Conservation (phyloP, 768 basidiomycete genomes). For the Auricularia heimuer region DNA sequence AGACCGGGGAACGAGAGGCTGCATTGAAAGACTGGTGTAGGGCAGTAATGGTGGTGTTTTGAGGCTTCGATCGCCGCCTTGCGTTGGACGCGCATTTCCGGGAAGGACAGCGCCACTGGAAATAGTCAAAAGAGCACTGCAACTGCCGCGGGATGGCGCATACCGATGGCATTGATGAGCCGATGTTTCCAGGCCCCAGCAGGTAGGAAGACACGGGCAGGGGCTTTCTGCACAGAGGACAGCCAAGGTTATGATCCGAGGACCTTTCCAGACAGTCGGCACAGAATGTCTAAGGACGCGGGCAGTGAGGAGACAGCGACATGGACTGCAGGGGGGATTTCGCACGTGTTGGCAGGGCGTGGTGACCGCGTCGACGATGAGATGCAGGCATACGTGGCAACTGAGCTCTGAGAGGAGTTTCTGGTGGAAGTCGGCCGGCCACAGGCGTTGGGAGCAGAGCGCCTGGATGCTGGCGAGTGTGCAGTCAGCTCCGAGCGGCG, state of each 20-base stretch:
- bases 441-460: conserved; percentile 2
- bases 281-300: conserved; percentile 67
- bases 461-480: not conserved
- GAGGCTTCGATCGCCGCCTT: conserved; percentile 57
- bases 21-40: conserved; percentile 87
- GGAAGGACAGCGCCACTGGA: conserved; percentile 61
- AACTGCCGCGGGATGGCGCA: conserved; percentile 9
- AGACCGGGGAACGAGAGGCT: conserved; percentile 86
- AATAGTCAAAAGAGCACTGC: conserved; percentile 2
- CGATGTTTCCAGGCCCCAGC: conserved; percentile 69
- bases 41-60: conserved; percentile 42
- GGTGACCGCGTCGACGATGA: conserved; percentile 80
- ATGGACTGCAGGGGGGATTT: conserved; percentile 13
- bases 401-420: conserved; percentile 52
- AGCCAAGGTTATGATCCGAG: conserved; percentile 71
- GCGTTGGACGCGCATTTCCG: conserved; percentile 54
- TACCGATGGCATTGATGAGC: conserved; percentile 59
- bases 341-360: conserved; percentile 91
- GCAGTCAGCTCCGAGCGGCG: not conserved
- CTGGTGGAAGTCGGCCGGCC: conserved; percentile 18
- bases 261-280: conserved; percentile 80
- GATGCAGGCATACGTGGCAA: conserved; percentile 84
- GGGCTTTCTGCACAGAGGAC: conserved; percentile 77
- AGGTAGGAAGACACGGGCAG: conserved; percentile 71
- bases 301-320: not conserved